Evolutionary conservation across 2,329 filamentous ascomycete species (phyloP), one percentile per base, ranked within the genome.

Genomic region (Claviceps quebecensis): DNA sequence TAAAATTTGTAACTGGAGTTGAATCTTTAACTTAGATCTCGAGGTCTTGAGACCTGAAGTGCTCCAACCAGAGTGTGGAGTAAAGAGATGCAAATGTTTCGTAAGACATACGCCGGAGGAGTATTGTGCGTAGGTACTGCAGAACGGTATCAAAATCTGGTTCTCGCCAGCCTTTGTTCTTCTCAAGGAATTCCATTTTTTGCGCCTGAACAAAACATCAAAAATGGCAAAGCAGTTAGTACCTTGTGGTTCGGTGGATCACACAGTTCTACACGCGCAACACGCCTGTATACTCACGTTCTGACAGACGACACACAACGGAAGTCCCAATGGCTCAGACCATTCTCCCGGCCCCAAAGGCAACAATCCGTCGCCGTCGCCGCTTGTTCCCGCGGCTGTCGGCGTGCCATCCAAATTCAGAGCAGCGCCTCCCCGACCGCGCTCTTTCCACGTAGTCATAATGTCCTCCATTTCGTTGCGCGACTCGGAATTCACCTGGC

Each of bases 121-220:
- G 71, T 40, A 94, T 81, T 0, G 93, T 97, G 57, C 93, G 81
- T 62, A 98, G 72, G 65, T 90, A 95, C 64, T 98, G 93, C 53
- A 96, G 76, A 44, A 98, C 87, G 58, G 93, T 90, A 65, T 98
- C 93, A 61, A 98, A 98, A 60, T 95, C 86, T 58, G 94, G 88
- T 67, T 98, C 93, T 67, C 89, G 91, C 89, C 91, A 98, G 14
- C 85, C 82, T 53, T 90, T 83, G 48, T 88, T 90, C 65, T 87
- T 88, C 68, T 97, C 93, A 53, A 98, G 68, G 40, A 81, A 78
- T 62, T 97, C 90, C 66, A 97, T 95, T 65, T 87, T 89, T 67
- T 95, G 87, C 14, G 88, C 79, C 83, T 88, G 57, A 7, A 17
- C 41, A 17, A 5, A 41, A 38, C 8, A 40, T 5, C 11, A 26